Evolutionary conservation across 495 filamentous ascomycete genomes (phyloP).

Genomic region (Penicillium steckii): DNA sequence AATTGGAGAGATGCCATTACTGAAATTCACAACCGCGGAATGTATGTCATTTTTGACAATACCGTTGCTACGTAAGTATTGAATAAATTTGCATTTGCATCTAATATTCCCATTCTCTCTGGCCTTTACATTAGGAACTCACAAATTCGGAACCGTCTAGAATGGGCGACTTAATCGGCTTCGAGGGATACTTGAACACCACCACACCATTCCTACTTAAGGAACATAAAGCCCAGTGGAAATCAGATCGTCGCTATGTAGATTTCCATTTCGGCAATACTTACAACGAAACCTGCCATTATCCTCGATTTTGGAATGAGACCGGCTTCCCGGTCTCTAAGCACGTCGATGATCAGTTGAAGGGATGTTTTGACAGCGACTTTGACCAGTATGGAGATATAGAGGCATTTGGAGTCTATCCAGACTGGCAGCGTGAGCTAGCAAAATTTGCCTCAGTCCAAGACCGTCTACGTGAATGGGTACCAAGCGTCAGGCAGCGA

Average conservation of each 20-base stretch:
- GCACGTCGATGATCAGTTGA: slow-evolving; percentile 41
- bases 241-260: slow-evolving; percentile 54
- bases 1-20: slow-evolving; percentile 63
- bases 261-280: slow-evolving; percentile 63
- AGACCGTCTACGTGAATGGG: slow-evolving; percentile 72
- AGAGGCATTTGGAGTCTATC: slow-evolving; percentile 66
- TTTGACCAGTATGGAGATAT: slow-evolving; percentile 71
- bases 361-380: slow-evolving; percentile 67
- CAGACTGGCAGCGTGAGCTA: slow-evolving; percentile 66
- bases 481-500: slow-evolving; percentile 56
- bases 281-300: slow-evolving; percentile 59
- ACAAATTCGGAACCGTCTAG: slow-evolving; percentile 19
- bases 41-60: slow-evolving; percentile 74
- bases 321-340: slow-evolving; percentile 54
- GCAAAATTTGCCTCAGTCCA: slow-evolving; percentile 75
- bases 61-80: slow-evolving; percentile 65
- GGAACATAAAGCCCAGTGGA: slow-evolving; percentile 62
- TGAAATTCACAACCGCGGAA: slow-evolving; percentile 63
- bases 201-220: slow-evolving; percentile 58
- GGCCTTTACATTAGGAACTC: background rate
- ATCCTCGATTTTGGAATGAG: slow-evolving; percentile 67
- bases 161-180: slow-evolving; percentile 68
- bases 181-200: slow-evolving; percentile 62
- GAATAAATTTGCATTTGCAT: no score
- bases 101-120: background rate